Evolutionary conservation across 192 early-diverging fungal species (phyloP), one percentile per base, ranked within the genome.

Genomic region (Backusella tarrabulga): DNA sequence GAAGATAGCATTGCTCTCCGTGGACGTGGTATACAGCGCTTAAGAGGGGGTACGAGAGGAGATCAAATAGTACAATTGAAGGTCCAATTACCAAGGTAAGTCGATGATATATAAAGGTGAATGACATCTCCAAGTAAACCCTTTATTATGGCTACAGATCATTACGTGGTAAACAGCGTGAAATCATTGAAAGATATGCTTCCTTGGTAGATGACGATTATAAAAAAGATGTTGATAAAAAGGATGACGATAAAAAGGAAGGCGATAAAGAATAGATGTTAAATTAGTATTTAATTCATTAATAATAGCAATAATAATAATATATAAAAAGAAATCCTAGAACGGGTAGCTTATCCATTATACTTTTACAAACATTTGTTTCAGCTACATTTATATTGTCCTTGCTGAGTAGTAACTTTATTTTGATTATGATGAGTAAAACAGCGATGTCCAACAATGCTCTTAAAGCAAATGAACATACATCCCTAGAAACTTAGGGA

Each of bases 51-150:
- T 21, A 86, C 83, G 8, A 87, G 92, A 19, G 98, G 98, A 34
- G 97, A 99, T 84, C 95, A 99, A 85, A 94, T 92, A 68, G 92
- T 99, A 12, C 92, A 88, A 6, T 81, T 99, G 19, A 93, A 94
- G 72, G 91, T 99, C 21, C 83, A 87, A 46, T 75, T 99, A 40
- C 98, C 98, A 32, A 91, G 81, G 79, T 79, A 81, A 71, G 42
- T 29, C n/a, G 3, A 9, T 26, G 26, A 11, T 9, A 11, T 56
- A 56, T 56, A 29, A 63, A 63, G 4, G 9, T 12, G 56, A 23
- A 11, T 11, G 21, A 14, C 2, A 17, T 63, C 56, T 29, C 12
- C 14, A 0, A 3, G 9, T 71, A 23, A 42, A 36, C 23, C 44
- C 3, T 50, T 41, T 72, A 32, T 72, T 50, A 17, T 17, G 67